Base-by-base conservation (phyloP, 2,329 filamentous ascomycete species). In the Microdochium paspali region DNA sequence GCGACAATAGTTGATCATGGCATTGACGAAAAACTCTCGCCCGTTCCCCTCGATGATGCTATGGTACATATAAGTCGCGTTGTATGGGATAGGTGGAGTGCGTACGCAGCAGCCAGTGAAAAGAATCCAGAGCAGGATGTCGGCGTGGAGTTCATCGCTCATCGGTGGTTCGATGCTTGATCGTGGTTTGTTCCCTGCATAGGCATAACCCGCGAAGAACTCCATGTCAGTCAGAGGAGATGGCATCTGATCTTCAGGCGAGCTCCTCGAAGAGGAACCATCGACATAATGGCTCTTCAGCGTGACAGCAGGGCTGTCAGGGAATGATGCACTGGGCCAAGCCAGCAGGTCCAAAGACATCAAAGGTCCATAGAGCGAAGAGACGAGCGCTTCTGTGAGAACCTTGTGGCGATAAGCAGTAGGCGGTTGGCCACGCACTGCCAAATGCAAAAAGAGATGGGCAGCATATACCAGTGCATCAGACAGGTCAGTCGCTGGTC, bases 101-200 rank as follows among this genome's bases (percentile, higher is more conserved):
- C 59, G 60, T n/a, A 62, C 55, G 47, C 61, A 63, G 2, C 55
- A 56, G 21, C 59, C 61, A 2, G 61, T 48, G 51, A 61, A 63
- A n/a, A 63, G 56, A 15, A 53, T 51, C 61, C 61, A 63, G 2
- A 63, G 54, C 12, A 63, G 50, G 18, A 58, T 54, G 26, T 62
- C 56, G 20, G 56, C 52, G 18, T 61, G 55, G 6, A 63, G 50
- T 3, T 61, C 57, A 35, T 62, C 54, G 43, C 24, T 40, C 48
- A 48, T 12, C 46, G 45, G 13, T 50, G 49, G 1, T 31, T 45
- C 9, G 46, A 23, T 13, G 43, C 44, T 20, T 5, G n/a, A n/a
- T n/a, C n/a, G n/a, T n/a, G 45, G 35, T 12, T 32, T 43, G 12
- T 45, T 35, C 5, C 51, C 52, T 24, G 53, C 39, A 21, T 20